phyloP scores from a whole-genome alignment of 345 rosid genomes.

The Trapa incisa region DNA sequence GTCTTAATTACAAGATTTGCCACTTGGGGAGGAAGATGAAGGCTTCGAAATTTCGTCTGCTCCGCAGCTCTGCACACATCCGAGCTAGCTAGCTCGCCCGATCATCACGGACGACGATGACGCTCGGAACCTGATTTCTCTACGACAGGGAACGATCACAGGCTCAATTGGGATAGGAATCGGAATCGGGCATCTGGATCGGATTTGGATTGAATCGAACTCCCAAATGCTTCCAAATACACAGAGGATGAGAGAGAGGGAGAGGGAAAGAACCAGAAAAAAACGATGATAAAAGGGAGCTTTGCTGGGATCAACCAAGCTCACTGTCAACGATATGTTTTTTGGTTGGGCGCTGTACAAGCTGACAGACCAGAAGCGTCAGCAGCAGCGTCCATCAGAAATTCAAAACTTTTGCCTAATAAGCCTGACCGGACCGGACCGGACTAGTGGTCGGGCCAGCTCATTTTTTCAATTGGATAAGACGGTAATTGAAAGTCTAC shows the following conservation, averaged over 20 bases:
- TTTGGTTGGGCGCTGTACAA: neutral
- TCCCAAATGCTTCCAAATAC: neutral
- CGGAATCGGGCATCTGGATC: neutral
- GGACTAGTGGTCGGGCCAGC: neutral
- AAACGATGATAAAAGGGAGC: neutral
- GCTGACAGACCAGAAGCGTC: neutral
- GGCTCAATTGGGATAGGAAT: conserved; percentile 2
- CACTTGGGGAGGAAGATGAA: neutral
- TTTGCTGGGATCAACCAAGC: conserved; percentile 6
- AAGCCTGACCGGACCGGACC: neutral
- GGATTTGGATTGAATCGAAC: neutral
- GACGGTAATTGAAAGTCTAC: no score
- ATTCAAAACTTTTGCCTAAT: neutral
- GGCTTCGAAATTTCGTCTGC: neutral
- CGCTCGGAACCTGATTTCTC: neutral
- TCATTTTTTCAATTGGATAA: neutral
- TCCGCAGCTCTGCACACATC: neutral
- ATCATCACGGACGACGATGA: neutral
- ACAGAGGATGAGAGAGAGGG: no score
- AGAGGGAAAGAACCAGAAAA: neutral
- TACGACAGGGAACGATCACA: neutral
- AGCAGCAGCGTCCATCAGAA: conserved; percentile 2
- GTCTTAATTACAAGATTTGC: conserved; percentile 14
- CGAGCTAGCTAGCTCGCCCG: conserved; percentile 3
- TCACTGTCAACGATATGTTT: conserved; percentile 7